Percentiles rank a stretch among this genome's conserved stretches.
These are phyloP conservation scores for Cryptococcus hybrid DNA, from an alignment of 1,284 basidiomycete species.

Conservation along the genomic window DNA sequence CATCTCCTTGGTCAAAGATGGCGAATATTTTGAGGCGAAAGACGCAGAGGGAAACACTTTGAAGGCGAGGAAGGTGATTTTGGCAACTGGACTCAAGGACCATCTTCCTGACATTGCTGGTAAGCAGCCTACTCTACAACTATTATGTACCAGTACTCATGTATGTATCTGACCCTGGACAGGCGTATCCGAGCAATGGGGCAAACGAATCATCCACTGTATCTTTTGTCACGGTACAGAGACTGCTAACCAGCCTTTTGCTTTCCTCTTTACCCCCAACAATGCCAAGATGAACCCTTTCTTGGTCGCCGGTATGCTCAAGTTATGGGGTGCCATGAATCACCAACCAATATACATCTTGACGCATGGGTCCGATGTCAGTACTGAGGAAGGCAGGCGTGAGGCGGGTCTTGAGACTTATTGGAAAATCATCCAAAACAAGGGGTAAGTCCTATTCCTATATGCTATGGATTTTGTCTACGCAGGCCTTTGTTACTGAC, in stretches of 20 bases:
- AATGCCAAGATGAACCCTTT: conserved; percentile 14
- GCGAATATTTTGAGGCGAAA: conserved; percentile 15
- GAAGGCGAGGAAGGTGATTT: conserved; percentile 22
- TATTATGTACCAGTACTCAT: neutral
- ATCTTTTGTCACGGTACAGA: conserved; percentile 40
- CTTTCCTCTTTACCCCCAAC: conserved; percentile 21
- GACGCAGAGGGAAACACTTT: conserved; percentile 18
- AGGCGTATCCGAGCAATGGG: conserved; percentile 33
- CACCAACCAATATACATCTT: conserved; percentile 20
- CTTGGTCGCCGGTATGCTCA: conserved; percentile 17
- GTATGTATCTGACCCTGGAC: neutral
- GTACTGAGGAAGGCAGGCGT: conserved; percentile 14
- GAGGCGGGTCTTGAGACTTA: conserved; percentile 15
- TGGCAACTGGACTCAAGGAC: conserved; percentile 35
- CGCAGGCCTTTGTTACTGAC: neutral
- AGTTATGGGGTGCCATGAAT: conserved; percentile 23
- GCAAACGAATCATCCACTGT: conserved; percentile 29
- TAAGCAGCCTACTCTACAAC: conserved; percentile 6
- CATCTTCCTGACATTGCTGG: conserved; percentile 29
- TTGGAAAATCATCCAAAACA: conserved; percentile 10
- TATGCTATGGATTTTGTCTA: neutral
- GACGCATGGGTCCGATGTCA: conserved; percentile 26
- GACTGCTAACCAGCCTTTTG: conserved; percentile 24
- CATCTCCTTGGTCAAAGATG: conserved; percentile 4
- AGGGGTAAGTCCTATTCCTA: conserved; percentile 15